phyloP scores from a whole-genome alignment of 2,329 filamentous ascomycete species.

The Penicillium sp. region DNA sequence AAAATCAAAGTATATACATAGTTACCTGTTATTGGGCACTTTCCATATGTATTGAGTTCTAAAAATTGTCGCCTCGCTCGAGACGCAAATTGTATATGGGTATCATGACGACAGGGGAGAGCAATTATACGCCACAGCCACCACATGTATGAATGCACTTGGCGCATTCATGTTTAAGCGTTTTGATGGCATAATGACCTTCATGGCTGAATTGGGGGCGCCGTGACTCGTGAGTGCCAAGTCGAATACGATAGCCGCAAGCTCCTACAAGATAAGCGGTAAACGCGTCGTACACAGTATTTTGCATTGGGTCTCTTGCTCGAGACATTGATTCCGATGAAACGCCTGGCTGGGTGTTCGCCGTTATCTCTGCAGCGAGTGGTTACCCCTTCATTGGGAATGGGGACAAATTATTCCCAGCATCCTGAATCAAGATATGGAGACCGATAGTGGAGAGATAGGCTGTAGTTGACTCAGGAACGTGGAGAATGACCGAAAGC shows the following conservation, averaged over 20 bases:
- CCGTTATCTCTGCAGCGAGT: background rate
- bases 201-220: background rate
- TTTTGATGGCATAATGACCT: background rate
- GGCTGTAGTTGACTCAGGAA: background rate
- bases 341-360: background rate
- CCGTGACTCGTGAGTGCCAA: background rate
- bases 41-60: conserved; percentile 7
- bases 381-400: background rate
- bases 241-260: background rate
- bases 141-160: too few relatives aligned
- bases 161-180: background rate
- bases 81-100: conserved; percentile 7
- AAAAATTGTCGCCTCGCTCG: conserved; percentile 6
- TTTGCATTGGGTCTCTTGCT: background rate
- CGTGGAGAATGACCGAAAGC: background rate
- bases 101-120: conserved; percentile 7
- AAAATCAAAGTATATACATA: background rate
- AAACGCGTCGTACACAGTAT: background rate
- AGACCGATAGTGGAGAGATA: background rate
- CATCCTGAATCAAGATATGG: background rate
- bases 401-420: background rate
- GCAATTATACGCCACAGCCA: background rate
- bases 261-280: background rate
- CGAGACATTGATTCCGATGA: too few relatives aligned
- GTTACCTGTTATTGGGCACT: too few relatives aligned